Percentiles rank a stretch among this genome's conserved stretches.
Evolutionary conservation across 257 asterid genomes (phyloP).

Genomic region (Przewalskia tangutica): DNA sequence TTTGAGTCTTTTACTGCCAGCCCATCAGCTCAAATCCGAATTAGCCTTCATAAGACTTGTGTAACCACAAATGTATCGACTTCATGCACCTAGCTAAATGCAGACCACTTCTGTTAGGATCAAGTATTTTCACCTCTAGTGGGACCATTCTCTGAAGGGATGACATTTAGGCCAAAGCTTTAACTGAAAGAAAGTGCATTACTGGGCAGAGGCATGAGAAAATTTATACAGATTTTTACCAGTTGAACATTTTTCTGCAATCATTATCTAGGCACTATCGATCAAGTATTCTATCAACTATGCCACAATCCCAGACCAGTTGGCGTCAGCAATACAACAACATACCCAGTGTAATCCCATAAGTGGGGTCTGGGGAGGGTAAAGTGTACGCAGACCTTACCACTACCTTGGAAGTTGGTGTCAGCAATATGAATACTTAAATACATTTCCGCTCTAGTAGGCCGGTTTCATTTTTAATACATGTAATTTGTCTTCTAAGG

Average conservation of each 20-base stretch:
- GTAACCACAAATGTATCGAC: background rate
- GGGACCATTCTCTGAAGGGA: background rate
- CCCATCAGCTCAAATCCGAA: background rate
- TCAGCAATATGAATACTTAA: background rate
- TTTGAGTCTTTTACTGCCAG: background rate
- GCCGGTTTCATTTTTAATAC: background rate
- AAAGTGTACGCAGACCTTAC: too few relatives aligned
- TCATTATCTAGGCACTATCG: background rate
- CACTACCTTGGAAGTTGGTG: too few relatives aligned
- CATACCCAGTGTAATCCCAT: too few relatives aligned
- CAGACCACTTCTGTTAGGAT: background rate
- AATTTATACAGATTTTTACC: background rate
- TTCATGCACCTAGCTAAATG: background rate
- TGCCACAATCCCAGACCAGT: background rate
- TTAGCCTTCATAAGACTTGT: background rate
- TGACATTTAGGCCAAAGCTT: background rate
- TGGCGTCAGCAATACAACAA: background rate
- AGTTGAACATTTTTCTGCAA: background rate
- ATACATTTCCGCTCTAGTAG: background rate
- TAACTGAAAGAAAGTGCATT: background rate
- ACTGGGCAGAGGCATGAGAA: background rate
- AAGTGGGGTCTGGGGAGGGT: too few relatives aligned
- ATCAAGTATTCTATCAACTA: background rate
- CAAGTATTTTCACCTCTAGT: background rate
- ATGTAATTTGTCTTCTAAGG: background rate